These are phyloP conservation scores for Aspergillus nidulans DNA, from an alignment of 495 filamentous ascomycete species.

Conservation along the genomic window DNA sequence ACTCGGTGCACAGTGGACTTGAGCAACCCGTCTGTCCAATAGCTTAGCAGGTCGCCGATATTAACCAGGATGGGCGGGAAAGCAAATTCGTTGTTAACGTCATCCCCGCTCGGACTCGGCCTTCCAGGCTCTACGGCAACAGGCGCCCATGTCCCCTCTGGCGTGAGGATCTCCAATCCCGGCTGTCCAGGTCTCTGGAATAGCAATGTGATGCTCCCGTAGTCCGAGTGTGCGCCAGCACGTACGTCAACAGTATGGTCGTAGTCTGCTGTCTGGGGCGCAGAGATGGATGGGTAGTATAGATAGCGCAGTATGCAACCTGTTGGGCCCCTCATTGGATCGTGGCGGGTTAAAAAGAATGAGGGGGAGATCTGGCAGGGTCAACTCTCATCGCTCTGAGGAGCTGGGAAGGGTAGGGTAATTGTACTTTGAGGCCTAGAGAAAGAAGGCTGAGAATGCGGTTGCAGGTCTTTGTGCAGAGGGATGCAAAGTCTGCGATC, in stretches of 20 bases:
- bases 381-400: background rate
- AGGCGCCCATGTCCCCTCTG: slow-evolving; percentile 40
- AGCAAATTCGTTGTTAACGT: slow-evolving; percentile 28
- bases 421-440: slow-evolving; percentile 60
- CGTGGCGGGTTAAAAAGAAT: slow-evolving; percentile 76
- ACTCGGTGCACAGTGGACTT: slow-evolving; percentile 87
- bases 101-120: background rate
- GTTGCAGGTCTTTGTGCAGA: slow-evolving; percentile 70
- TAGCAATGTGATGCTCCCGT: slow-evolving; percentile 63
- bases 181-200: slow-evolving; percentile 79
- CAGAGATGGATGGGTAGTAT: slow-evolving; percentile 63
- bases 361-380: slow-evolving; percentile 40
- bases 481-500: slow-evolving; percentile 58
- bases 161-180: slow-evolving; percentile 78
- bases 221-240: slow-evolving; percentile 66
- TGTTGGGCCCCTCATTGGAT: slow-evolving; percentile 52
- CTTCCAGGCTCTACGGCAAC: slow-evolving; percentile 39
- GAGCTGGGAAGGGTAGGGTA: background rate
- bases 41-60: slow-evolving; percentile 83
- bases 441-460: slow-evolving; percentile 72
- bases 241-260: slow-evolving; percentile 53
- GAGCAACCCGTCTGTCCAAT: slow-evolving; percentile 86
- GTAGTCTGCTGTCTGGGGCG: slow-evolving; percentile 35
- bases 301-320: slow-evolving; percentile 79
- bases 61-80: slow-evolving; percentile 84